These are phyloP conservation scores for Tothia fuscella DNA, from an alignment of 2,329 filamentous ascomycete genomes.

Conservation along the genomic window DNA sequence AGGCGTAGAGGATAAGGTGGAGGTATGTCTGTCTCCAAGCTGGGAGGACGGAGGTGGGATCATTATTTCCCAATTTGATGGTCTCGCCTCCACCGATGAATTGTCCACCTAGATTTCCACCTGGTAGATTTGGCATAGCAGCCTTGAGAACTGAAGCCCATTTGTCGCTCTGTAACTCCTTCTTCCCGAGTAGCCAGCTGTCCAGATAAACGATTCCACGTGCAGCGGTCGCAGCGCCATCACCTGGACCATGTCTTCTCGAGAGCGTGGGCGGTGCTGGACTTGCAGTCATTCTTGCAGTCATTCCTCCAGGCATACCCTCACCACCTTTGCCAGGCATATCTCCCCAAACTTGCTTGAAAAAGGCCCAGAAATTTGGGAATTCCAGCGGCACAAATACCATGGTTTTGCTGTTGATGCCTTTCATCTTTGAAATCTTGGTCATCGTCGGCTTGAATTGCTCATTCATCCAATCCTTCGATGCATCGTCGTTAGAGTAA, in stretches of 20 bases:
- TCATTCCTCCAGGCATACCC: neutral
- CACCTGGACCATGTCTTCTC: neutral
- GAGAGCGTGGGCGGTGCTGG: neutral
- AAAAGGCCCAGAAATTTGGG: neutral
- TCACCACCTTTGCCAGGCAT: neutral
- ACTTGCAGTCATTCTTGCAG: neutral
- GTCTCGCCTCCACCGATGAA: slow-evolving; percentile 3
- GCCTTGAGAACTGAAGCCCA: neutral
- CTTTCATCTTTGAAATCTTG: neutral
- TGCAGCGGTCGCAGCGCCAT: neutral
- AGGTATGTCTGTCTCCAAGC: slow-evolving; percentile 31
- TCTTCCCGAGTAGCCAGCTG: slow-evolving; percentile 1
- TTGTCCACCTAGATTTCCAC: slow-evolving; percentile 1
- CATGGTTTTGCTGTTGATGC: neutral
- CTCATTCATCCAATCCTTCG: neutral
- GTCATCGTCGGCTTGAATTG: neutral
- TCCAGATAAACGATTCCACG: neutral
- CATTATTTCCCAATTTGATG: neutral
- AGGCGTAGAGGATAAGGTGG: slow-evolving; percentile 21
- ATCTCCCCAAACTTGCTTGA: neutral
- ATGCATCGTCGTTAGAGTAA: neutral
- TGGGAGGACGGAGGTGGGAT: slow-evolving; percentile 23
- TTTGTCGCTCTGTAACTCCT: neutral
- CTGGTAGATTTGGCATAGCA: slow-evolving; percentile 3
- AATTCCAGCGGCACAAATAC: neutral